Conservation (phyloP, 495 filamentous ascomycete genomes). For the Xanthoparmelia taractica region DNA sequence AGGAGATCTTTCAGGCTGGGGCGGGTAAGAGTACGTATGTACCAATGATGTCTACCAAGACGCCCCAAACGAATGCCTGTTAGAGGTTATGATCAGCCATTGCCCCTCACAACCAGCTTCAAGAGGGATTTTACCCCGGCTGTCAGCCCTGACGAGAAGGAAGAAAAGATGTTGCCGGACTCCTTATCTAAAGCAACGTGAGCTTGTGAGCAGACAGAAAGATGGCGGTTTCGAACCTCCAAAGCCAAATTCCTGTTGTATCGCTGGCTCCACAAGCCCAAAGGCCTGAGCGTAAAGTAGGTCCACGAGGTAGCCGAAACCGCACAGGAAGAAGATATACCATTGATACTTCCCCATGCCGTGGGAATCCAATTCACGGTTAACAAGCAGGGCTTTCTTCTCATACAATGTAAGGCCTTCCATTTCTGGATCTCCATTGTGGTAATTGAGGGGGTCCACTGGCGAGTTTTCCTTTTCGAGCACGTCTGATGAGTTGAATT, state of each 20-base stretch:
- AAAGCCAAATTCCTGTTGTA: conserved; percentile 42
- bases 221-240: conserved; percentile 16
- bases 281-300: conserved; percentile 45
- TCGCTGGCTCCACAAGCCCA: conserved; percentile 38
- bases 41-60: conserved; percentile 44
- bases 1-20: not conserved
- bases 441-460: conserved; percentile 1
- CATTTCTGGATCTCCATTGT: conserved; percentile 25
- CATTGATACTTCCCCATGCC: conserved; percentile 46
- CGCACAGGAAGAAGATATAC: conserved; percentile 41
- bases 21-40: conserved; percentile 19
- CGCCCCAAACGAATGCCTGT: conserved; percentile 42
- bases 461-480: conserved; percentile 8
- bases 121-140: conserved; percentile 26
- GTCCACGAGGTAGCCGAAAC: conserved; percentile 46
- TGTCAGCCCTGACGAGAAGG: conserved; percentile 31
- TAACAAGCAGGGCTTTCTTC: conserved; percentile 39
- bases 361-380: conserved; percentile 40
- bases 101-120: conserved; percentile 9
- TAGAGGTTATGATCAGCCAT: conserved; percentile 17
- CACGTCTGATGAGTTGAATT: conserved; percentile 10
- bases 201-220: not conserved
- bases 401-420: conserved; percentile 34
- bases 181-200: conserved; percentile 14
- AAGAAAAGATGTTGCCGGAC: conserved; percentile 30